Conservation (phyloP, 177 flowering plant species). For the Telopea speciosissima region DNA sequence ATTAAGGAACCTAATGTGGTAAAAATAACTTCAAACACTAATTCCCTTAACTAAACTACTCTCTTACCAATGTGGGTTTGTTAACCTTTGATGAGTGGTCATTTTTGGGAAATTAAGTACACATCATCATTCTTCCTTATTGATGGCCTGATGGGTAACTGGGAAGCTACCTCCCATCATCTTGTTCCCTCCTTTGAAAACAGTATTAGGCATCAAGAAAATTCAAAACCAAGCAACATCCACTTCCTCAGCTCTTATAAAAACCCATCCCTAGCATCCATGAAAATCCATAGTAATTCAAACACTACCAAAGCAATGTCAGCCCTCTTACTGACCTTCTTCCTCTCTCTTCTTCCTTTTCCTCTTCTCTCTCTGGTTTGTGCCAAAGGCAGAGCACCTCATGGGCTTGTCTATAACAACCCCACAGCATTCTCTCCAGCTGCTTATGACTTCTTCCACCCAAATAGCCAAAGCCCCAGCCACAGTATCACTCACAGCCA, state of each 20-base stretch:
- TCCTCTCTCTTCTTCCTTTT: constrained; percentile 23
- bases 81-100: too few relatives aligned
- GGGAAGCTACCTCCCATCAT: background rate
- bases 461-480: constrained; percentile 23
- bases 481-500: too few relatives aligned
- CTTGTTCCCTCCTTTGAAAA: background rate
- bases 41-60: too few relatives aligned
- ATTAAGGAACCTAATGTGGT: too few relatives aligned
- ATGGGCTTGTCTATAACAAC: constrained; percentile 52
- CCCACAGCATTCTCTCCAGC: constrained; percentile 61
- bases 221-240: background rate
- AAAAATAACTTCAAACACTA: too few relatives aligned
- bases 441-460: constrained; percentile 72
- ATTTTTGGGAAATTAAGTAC: too few relatives aligned
- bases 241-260: background rate
- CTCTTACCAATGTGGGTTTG: too few relatives aligned
- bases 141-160: too few relatives aligned
- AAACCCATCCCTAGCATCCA: background rate
- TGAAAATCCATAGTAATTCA: background rate
- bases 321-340: constrained; percentile 10
- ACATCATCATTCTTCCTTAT: too few relatives aligned
- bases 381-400: too few relatives aligned
- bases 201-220: background rate
- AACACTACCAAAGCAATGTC: background rate
- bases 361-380: constrained; percentile 35